These are phyloP conservation scores for Russula abietina DNA, from an alignment of 768 basidiomycete genomes.

Conservation along the genomic window DNA sequence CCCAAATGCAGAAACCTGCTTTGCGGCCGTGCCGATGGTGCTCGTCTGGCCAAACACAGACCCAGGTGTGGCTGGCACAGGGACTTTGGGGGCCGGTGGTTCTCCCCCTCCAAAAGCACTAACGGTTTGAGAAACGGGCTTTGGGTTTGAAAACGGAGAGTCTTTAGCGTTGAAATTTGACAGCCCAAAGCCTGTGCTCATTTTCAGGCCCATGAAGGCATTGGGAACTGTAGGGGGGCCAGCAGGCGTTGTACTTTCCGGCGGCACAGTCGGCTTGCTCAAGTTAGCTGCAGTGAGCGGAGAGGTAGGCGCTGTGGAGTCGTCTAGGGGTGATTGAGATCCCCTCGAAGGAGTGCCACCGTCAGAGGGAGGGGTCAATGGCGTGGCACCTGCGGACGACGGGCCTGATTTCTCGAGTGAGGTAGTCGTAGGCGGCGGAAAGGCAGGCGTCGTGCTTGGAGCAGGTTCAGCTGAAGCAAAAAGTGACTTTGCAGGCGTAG, in stretches of 20 bases:
- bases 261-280: background rate
- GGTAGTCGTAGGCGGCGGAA: conserved; percentile 7
- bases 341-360: background rate
- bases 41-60: conserved; percentile 35
- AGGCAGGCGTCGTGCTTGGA: conserved; percentile 17
- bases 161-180: conserved; percentile 24
- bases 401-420: background rate
- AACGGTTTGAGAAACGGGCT: conserved; percentile 18
- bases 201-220: conserved; percentile 22
- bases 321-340: background rate
- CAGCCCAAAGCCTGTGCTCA: conserved; percentile 17
- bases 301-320: conserved; percentile 1
- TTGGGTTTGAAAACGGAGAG: conserved; percentile 28
- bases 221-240: conserved; percentile 22
- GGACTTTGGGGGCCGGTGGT: conserved; percentile 20
- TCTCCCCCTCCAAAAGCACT: conserved; percentile 17
- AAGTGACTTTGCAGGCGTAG: conserved; percentile 3
- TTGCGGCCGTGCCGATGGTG: conserved; percentile 1
- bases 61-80: conserved; percentile 31
- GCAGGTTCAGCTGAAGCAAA: conserved; percentile 7
- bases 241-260: conserved; percentile 27
- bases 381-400: background rate
- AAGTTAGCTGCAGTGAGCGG: background rate
- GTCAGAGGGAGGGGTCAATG: conserved; percentile 1
- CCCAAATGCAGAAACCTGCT: conserved; percentile 32